Evolutionary conservation across 257 asterid species (phyloP).

Genomic region (Cordia subcordata): DNA sequence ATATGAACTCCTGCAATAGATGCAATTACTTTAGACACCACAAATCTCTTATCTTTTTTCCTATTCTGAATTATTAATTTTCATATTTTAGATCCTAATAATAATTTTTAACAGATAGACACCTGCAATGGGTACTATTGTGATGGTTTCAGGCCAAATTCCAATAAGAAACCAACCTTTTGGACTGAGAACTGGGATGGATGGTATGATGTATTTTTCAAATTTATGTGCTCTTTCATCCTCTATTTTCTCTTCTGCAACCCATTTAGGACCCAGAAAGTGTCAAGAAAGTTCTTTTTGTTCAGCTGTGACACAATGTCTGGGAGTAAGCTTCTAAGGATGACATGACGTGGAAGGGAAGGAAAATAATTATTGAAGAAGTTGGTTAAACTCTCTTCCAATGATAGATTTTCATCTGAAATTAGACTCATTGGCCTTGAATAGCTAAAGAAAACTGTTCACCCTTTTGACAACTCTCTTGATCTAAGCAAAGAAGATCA

Average conservation of each 20-base stretch:
- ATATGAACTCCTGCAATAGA: too few species aligned
- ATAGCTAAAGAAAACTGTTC: too few species aligned
- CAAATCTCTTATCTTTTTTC: not conserved
- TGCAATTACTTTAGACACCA: not conserved
- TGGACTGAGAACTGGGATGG: constrained; percentile 99
- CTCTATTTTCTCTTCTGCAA: not conserved
- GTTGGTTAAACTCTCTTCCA: too few species aligned
- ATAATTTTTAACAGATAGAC: constrained; percentile 57
- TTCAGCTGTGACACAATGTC: too few species aligned
- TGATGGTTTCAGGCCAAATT: constrained; percentile 81
- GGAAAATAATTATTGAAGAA: too few species aligned
- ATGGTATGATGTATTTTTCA: constrained; percentile 47
- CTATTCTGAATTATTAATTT: constrained; percentile 8
- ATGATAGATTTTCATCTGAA: too few species aligned
- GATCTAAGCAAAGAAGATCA: too few species aligned
- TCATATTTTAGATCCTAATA: constrained; percentile 7
- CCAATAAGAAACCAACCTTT: constrained; percentile 62
- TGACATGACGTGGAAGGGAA: too few species aligned
- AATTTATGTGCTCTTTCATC: not conserved
- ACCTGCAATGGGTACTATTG: constrained; percentile 93
- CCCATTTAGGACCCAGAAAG: not conserved
- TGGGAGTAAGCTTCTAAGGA: too few species aligned
- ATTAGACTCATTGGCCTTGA: too few species aligned
- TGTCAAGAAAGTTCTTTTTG: not conserved
- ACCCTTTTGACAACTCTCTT: too few species aligned